A percentile compares a stretch with the other conserved stretches of the same genome.
These are phyloP conservation scores for Myriosclerotinia scirpicola DNA, from an alignment of 2,329 filamentous ascomycete genomes.

Conservation along the genomic window DNA sequence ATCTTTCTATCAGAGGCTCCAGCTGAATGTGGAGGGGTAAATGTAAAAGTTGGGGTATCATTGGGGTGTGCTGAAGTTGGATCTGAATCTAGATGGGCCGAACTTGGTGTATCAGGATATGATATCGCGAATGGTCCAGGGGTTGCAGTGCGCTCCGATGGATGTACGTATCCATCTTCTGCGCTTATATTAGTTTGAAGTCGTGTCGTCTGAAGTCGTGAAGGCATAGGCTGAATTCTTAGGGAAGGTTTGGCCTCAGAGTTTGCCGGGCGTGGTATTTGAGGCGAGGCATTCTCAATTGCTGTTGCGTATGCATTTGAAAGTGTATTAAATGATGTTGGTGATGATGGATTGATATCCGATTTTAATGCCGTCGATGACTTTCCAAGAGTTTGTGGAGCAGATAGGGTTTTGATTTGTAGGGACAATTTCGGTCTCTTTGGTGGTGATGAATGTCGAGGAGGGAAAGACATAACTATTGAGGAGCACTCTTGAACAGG, in stretches of 20 bases:
- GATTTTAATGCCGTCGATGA: constrained; percentile 47
- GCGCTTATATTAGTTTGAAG: constrained; percentile 36
- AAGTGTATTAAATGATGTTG: constrained; percentile 64
- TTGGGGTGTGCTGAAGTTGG: constrained; percentile 28
- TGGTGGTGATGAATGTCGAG: constrained; percentile 35
- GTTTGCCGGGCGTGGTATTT: constrained; percentile 40
- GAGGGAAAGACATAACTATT: constrained; percentile 36
- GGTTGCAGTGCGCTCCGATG: constrained; percentile 39
- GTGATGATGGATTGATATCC: constrained; percentile 56
- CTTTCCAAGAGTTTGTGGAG: constrained; percentile 44
- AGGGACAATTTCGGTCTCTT: constrained; percentile 55
- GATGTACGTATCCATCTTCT: constrained; percentile 31
- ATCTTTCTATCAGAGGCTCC: constrained; percentile 31
- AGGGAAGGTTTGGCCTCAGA: constrained; percentile 44
- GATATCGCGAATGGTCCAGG: constrained; percentile 39
- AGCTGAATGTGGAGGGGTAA: constrained; percentile 41
- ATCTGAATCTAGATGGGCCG: constrained; percentile 32
- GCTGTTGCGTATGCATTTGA: constrained; percentile 64
- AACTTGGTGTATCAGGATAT: constrained; percentile 40
- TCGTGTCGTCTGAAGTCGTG: constrained; percentile 29
- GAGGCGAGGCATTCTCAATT: constrained; percentile 58
- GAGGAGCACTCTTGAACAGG: constrained; percentile 33
- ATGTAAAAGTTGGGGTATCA: constrained; percentile 33
- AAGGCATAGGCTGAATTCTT: constrained; percentile 40
- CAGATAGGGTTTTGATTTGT: constrained; percentile 51